A percentile compares a stretch with the other conserved stretches of the same genome.
Evolutionary conservation across 2,329 filamentous ascomycete genomes (phyloP).

Genomic region (Cordyceps militaris): DNA sequence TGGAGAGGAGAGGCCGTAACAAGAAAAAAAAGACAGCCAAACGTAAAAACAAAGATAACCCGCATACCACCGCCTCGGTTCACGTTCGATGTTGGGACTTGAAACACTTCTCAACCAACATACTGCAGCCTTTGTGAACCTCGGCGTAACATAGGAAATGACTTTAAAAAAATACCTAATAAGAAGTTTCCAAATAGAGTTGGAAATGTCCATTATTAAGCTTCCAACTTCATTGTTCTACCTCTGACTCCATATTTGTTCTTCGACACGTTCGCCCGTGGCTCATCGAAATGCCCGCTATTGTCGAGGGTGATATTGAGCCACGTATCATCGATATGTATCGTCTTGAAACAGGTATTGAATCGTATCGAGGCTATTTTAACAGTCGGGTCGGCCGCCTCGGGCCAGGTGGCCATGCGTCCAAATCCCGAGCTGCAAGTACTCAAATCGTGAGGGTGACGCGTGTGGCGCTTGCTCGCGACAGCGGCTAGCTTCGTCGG

Average conservation of each 20-base stretch:
- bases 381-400: not conserved
- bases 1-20: conserved; percentile 3
- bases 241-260: not conserved
- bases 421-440: not conserved
- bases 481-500: not conserved
- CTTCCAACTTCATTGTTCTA: not conserved
- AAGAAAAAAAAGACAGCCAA: conserved; percentile 8
- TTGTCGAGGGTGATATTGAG: not conserved
- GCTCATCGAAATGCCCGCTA: not conserved
- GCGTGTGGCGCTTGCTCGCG: not conserved
- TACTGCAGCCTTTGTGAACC: not conserved
- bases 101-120: not conserved
- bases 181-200: not conserved
- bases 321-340: not conserved
- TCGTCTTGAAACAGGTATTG: not conserved
- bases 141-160: conserved; percentile 6
- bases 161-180: conserved; percentile 8
- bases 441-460: not conserved
- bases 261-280: not conserved
- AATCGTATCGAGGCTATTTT: not conserved
- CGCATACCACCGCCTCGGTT: not conserved
- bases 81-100: too few relatives aligned
- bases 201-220: conserved; percentile 2
- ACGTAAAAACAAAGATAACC: conserved; percentile 5
- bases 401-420: not conserved